Percentiles rank a stretch among this genome's conserved stretches.
These are phyloP conservation scores for Plectosphaerella sp. DNA, from an alignment of 2,329 filamentous ascomycete genomes.

Conservation along the genomic window DNA sequence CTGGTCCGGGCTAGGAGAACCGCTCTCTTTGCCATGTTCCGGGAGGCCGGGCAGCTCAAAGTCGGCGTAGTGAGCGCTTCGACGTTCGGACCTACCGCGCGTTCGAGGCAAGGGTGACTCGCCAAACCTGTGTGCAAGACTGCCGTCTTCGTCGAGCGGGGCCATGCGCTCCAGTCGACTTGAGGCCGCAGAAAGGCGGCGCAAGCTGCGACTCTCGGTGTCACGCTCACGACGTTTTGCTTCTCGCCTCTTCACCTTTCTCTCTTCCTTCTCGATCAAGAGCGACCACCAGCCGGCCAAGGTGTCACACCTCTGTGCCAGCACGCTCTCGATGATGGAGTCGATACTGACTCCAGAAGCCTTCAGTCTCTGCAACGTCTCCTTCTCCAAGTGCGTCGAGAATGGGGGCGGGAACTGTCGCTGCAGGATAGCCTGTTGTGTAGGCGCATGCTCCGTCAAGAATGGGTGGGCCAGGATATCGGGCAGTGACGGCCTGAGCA, in stretches of 20 bases:
- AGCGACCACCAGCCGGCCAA: conserved; percentile 96
- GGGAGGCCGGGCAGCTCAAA: conserved; percentile 74
- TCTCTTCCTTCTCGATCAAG: conserved; percentile 87
- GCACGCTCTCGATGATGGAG: conserved; percentile 87
- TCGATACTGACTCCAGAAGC: conserved; percentile 93
- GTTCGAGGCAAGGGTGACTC: conserved; percentile 55
- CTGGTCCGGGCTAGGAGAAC: conserved; percentile 37
- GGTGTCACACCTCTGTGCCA: conserved; percentile 83
- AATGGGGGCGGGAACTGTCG: conserved; percentile 78
- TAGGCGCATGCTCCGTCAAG: conserved; percentile 77
- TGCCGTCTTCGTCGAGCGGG: conserved; percentile 73
- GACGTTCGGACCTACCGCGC: conserved; percentile 72
- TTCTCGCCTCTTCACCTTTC: conserved; percentile 77
- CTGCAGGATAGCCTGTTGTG: conserved; percentile 86
- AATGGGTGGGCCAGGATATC: conserved; percentile 89
- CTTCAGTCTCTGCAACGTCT: conserved; percentile 87
- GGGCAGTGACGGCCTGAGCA: conserved; percentile 73
- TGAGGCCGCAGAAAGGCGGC: conserved; percentile 83
- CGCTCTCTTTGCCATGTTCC: conserved; percentile 48
- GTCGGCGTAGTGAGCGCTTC: conserved; percentile 63
- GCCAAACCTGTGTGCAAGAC: conserved; percentile 36
- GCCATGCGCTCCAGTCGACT: conserved; percentile 79
- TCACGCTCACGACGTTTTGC: conserved; percentile 83
- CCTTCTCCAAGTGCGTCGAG: conserved; percentile 80
- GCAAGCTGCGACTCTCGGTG: conserved; percentile 70